phyloP scores from a whole-genome alignment of 345 rosid genomes.

The Boechera divaricarpa region DNA sequence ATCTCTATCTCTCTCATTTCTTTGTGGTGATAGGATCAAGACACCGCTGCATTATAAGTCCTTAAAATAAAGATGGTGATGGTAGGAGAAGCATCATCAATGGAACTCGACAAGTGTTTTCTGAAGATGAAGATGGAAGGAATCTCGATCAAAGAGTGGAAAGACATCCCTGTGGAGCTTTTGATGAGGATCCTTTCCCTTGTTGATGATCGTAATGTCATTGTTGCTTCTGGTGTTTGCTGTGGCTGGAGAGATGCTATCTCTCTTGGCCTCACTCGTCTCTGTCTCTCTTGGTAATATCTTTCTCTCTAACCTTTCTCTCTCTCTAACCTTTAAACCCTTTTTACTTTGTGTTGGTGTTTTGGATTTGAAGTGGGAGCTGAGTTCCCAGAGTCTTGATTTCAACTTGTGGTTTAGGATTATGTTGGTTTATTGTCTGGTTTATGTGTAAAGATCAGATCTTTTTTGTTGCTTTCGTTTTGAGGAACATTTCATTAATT shows the following conservation, averaged over 20 bases:
- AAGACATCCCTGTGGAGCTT: constrained; percentile 89
- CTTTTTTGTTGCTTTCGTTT: constrained; percentile 20
- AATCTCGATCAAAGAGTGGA: constrained; percentile 67
- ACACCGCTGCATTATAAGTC: constrained; percentile 14
- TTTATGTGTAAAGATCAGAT: constrained; percentile 18
- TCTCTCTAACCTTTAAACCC: not conserved
- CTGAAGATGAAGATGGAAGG: constrained; percentile 68
- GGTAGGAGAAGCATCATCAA: constrained; percentile 48
- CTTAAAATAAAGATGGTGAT: constrained; percentile 35
- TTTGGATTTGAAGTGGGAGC: not conserved
- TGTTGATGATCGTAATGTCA: constrained; percentile 73
- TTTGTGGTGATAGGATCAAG: constrained; percentile 48
- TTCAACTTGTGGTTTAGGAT: constrained; percentile 21
- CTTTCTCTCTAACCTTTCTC: not conserved
- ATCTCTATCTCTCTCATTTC: constrained; percentile 20
- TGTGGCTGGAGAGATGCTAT: constrained; percentile 92
- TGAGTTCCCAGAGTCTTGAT: constrained; percentile 13
- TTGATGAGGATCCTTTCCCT: constrained; percentile 73
- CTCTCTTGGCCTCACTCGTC: constrained; percentile 75
- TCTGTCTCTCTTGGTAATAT: constrained; percentile 80
- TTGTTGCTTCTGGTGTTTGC: constrained; percentile 88
- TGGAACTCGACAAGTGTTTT: constrained; percentile 67
- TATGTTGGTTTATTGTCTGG: constrained; percentile 7
- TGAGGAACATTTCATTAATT: not conserved
- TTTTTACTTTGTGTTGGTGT: not conserved